Percentiles rank a stretch among this genome's conserved stretches.
Conservation (phyloP, 352 stramenopile species). For the Pythium insidiosum region DNA sequence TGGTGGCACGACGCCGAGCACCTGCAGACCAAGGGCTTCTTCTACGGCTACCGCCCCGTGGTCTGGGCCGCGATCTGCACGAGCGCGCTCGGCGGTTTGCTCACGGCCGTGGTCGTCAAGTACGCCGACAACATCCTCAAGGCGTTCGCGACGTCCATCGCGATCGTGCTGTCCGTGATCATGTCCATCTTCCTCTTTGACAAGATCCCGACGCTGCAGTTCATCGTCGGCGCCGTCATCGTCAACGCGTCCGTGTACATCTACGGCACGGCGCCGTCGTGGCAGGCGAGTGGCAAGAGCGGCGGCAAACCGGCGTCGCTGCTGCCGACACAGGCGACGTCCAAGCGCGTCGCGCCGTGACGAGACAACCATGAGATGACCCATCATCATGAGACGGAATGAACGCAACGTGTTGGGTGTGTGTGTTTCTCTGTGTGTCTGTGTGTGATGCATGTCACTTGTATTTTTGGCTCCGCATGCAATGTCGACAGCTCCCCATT, state of each 20-base stretch:
- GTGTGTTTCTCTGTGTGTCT: no score
- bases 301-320: background rate
- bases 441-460: no score
- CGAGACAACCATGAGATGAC: no score
- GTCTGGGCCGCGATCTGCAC: slow-evolving; percentile 65
- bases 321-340: background rate
- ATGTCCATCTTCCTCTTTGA: slow-evolving; percentile 81
- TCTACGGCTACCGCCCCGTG: slow-evolving; percentile 75
- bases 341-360: no score
- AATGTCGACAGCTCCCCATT: no score
- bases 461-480: no score
- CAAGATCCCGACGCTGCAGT: slow-evolving; percentile 70
- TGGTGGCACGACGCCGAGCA: slow-evolving; percentile 56
- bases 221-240: slow-evolving; percentile 59
- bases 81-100: slow-evolving; percentile 63
- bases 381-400: background rate
- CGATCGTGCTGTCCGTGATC: slow-evolving; percentile 73
- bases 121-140: slow-evolving; percentile 87
- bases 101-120: slow-evolving; percentile 81
- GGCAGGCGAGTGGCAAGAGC: slow-evolving; percentile 10
- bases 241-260: slow-evolving; percentile 79
- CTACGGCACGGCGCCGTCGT: slow-evolving; percentile 55
- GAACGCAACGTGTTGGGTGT: no score
- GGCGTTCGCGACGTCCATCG: slow-evolving; percentile 79
- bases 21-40: slow-evolving; percentile 50